Conservation (phyloP, 345 rosid species). For the Streptanthus diversifolius region DNA sequence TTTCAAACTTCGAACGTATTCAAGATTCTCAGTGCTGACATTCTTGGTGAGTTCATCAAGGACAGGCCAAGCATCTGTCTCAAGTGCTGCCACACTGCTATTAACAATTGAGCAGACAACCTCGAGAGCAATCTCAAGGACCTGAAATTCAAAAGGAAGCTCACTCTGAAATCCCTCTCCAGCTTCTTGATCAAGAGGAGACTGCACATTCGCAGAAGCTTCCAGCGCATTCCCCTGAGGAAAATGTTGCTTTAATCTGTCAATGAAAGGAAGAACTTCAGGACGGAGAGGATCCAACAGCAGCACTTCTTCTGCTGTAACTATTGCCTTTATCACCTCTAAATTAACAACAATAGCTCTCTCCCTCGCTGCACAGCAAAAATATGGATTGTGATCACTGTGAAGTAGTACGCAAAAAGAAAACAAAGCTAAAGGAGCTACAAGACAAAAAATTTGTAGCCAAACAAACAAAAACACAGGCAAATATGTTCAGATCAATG, state of each 20-base stretch:
- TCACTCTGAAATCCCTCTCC: constrained; percentile 70
- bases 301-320: constrained; percentile 77
- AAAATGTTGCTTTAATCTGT: constrained; percentile 68
- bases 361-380: constrained; percentile 57
- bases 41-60: constrained; percentile 83
- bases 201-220: constrained; percentile 40
- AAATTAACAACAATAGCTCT: constrained; percentile 84
- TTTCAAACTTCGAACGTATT: constrained; percentile 79
- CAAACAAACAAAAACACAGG: background rate
- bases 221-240: constrained; percentile 42
- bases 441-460: too few species aligned
- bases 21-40: constrained; percentile 95
- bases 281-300: constrained; percentile 67
- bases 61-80: constrained; percentile 81
- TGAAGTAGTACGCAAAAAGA: background rate
- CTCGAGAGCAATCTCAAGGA: constrained; percentile 90
- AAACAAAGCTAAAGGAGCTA: too few species aligned
- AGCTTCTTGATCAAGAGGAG: constrained; percentile 62
- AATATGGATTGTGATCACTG: too few species aligned
- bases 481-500: background rate
- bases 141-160: constrained; percentile 92
- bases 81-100: constrained; percentile 60
- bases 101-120: constrained; percentile 70
- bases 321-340: constrained; percentile 77
- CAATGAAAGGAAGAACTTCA: constrained; percentile 74